phyloP scores from a whole-genome alignment of 177 flowering plant species.

The Tripterygium wilfordii region DNA sequence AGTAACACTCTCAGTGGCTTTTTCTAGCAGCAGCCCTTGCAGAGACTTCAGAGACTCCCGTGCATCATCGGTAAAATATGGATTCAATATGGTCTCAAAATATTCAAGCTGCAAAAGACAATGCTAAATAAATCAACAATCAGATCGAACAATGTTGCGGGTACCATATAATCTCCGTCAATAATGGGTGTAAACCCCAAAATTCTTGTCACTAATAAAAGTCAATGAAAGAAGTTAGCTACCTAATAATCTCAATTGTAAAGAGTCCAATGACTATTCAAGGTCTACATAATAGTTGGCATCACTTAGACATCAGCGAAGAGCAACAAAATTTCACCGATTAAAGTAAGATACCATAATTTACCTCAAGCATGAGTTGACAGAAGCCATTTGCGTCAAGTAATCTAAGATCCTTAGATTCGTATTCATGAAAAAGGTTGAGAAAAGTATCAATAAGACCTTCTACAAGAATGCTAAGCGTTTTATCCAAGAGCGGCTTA shows the following conservation, averaged over 20 bases:
- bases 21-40: slow-evolving; percentile 81
- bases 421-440: slow-evolving; percentile 72
- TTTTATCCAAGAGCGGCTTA: slow-evolving; percentile 83
- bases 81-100: slow-evolving; percentile 83
- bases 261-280: not conserved
- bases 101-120: slow-evolving; percentile 86
- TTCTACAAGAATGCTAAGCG: slow-evolving; percentile 90
- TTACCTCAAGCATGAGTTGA: slow-evolving; percentile 99
- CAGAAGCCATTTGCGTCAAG: slow-evolving; percentile 97
- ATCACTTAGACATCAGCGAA: too few species aligned
- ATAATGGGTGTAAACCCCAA: too few species aligned
- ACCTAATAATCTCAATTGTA: not conserved
- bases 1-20: slow-evolving; percentile 67
- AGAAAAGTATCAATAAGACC: slow-evolving; percentile 93
- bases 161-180: too few species aligned
- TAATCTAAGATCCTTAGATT: slow-evolving; percentile 59
- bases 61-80: slow-evolving; percentile 78
- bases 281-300: not conserved
- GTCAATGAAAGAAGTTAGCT: too few species aligned
- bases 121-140: slow-evolving; percentile 1
- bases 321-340: too few species aligned
- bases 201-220: too few species aligned
- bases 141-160: too few species aligned
- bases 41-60: slow-evolving; percentile 80
- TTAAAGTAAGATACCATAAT: too few species aligned